Percentiles rank a stretch among this genome's conserved stretches.
Evolutionary conservation across 352 stramenopile genomes (phyloP).

Genomic region (Chrysophaeum taylorii): DNA sequence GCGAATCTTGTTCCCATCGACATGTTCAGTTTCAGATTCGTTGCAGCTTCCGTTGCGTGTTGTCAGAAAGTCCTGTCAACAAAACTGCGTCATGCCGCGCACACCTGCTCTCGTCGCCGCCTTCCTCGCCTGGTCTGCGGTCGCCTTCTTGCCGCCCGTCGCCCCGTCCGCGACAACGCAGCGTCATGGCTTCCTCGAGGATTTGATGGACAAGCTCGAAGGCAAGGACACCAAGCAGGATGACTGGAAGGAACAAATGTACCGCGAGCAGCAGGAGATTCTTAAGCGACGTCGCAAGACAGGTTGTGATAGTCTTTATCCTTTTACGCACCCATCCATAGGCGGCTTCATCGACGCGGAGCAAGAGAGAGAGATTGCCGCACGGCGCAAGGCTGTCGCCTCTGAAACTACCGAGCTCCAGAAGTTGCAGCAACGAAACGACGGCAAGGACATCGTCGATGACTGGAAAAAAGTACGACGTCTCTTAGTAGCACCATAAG

Average conservation of each 20-base stretch:
- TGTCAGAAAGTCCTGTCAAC: too few species aligned
- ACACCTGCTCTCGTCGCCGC: too few species aligned
- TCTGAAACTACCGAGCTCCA: neutral
- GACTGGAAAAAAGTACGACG: neutral
- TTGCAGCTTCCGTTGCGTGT: too few species aligned
- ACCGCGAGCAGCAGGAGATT: slow-evolving; percentile 6
- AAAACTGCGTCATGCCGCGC: too few species aligned
- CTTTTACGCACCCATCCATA: neutral
- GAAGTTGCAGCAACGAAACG: neutral
- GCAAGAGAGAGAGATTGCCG: neutral
- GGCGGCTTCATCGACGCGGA: slow-evolving; percentile 12
- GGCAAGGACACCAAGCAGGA: neutral
- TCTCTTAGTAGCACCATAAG: neutral
- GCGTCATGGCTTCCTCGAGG: neutral
- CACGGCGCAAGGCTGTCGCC: neutral
- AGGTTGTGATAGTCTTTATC: too few species aligned
- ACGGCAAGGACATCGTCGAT: neutral
- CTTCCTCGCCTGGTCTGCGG: neutral
- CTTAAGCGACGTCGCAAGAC: neutral
- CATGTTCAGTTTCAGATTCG: too few species aligned
- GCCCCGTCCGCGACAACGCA: neutral
- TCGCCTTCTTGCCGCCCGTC: neutral
- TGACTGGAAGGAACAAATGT: slow-evolving; percentile 11
- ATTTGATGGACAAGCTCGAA: slow-evolving; percentile 16
- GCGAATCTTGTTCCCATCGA: neutral